A percentile compares a stretch with the other conserved stretches of the same genome.
Conservation (phyloP, 768 basidiomycete genomes). For the Sporobolomyces roseus region DNA sequence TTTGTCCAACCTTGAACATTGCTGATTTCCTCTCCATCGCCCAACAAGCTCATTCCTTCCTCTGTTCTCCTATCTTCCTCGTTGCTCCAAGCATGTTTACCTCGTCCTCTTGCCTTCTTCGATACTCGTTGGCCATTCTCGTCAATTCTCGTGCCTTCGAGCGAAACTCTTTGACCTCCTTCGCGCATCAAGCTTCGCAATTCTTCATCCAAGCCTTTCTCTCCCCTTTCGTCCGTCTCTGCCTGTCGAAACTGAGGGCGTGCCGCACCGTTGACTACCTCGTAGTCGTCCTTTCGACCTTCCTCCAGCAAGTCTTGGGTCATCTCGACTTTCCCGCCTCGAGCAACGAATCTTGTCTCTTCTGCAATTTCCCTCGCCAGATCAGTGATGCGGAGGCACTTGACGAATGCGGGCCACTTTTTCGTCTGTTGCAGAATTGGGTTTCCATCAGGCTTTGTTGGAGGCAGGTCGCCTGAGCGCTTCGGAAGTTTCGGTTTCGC, state of each 20-base stretch:
- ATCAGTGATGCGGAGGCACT: slow-evolving; percentile 14
- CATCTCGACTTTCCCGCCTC: slow-evolving; percentile 13
- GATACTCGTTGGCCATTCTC: slow-evolving; percentile 7
- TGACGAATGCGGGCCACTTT: slow-evolving; percentile 14
- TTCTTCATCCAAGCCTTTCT: slow-evolving; percentile 2
- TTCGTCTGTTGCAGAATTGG: slow-evolving; percentile 24
- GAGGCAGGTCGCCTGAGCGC: background rate
- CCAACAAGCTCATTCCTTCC: background rate
- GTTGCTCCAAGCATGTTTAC: background rate
- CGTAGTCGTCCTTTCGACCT: background rate
- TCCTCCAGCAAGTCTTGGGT: slow-evolving; percentile 8
- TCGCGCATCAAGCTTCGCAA: background rate
- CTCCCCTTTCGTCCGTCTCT: no score
- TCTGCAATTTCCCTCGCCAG: slow-evolving; percentile 10
- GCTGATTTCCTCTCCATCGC: no score
- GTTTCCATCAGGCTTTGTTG: slow-evolving; percentile 3
- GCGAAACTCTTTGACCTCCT: background rate
- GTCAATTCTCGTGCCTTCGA: background rate
- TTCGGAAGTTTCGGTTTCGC: slow-evolving; percentile 8
- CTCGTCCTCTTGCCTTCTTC: background rate
- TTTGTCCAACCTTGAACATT: no score
- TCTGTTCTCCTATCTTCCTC: background rate
- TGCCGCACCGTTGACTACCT: background rate
- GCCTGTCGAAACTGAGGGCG: background rate
- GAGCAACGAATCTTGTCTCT: slow-evolving; percentile 17